Base-by-base conservation (phyloP, 345 rosid genomes). In the Reutealis trisperma region DNA sequence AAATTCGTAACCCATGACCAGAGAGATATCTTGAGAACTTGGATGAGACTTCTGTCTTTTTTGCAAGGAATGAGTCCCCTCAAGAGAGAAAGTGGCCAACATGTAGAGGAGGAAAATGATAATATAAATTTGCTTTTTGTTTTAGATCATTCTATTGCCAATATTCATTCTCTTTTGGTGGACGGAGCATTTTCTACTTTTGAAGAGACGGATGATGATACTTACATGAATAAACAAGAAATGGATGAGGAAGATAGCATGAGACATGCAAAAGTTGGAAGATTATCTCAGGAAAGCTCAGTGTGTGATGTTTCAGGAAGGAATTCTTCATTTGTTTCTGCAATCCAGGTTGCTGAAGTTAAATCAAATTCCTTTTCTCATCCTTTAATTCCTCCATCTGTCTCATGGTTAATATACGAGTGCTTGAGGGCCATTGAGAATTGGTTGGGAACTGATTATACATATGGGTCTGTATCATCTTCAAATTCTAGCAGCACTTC, bases 221-320 rank as follows among this genome's bases (percentile, higher is more conserved):
- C 71, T 61, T 75, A 78, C 77, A 62, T 41, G 3, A 72, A 70
- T 78, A 83, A 83, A 78, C 76, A 77, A 71, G 81, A 83, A 67
- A 81, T 71, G 67, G 89, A 83, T 77, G 91, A 87, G 78, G 84
- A 82, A 79, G 93, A 90, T 72, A 78, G 88, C 75, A 62, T 70
- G 42, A 88, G 98, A 76, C 92, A 83, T 85, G 90, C 98, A 81
- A 92, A 95, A 89, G 94, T 94, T 12, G 99, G 98, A 75, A 85
- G 91, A 72, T 81, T 90, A 70, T 88, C 97, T 45, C 87, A 85
- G 84, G 92, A 88, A 79, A 92, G 90, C 82, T 89, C 97, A 15
- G 88, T 92, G 55, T 87, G 85, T 82, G 83, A 91, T 75, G 83
- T 85, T 21, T 72, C 82, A 67, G 91, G 83, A 80, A 86, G 90